Percentiles rank a stretch among this genome's conserved stretches.
These are phyloP conservation scores for Diaporthe aspalathi DNA, from an alignment of 2,329 filamentous ascomycete genomes.

Conservation along the genomic window DNA sequence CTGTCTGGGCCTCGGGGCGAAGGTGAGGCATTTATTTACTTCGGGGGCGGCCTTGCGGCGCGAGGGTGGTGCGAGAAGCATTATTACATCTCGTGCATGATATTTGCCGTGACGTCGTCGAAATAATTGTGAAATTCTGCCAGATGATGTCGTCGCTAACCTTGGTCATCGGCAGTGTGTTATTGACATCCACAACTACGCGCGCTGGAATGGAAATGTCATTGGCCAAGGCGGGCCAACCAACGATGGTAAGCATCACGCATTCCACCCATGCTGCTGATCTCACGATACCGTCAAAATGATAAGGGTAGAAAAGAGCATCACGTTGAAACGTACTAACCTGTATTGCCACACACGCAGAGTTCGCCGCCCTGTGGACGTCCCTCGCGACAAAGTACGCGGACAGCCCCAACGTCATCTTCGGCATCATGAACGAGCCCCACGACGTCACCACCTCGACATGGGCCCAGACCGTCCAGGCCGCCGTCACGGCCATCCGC, in stretches of 20 bases:
- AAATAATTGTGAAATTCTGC: no score
- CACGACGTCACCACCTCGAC: slow-evolving; percentile 63
- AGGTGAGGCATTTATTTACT: background rate
- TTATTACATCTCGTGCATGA: no score
- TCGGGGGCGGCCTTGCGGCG: background rate
- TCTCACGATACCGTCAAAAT: no score
- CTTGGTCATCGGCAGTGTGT: slow-evolving; percentile 53
- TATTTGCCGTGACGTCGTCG: no score
- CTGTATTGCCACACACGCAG: slow-evolving; percentile 18
- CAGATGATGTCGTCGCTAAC: background rate
- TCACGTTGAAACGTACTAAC: background rate
- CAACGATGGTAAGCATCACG: slow-evolving; percentile 45
- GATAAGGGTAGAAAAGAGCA: no score
- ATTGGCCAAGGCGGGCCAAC: slow-evolving; percentile 71
- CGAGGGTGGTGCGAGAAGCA: background rate
- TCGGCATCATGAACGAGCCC: slow-evolving; percentile 77
- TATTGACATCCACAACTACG: slow-evolving; percentile 55
- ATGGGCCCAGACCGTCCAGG: slow-evolving; percentile 72
- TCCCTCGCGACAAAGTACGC: slow-evolving; percentile 68
- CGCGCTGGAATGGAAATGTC: slow-evolving; percentile 69
- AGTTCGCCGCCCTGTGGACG: slow-evolving; percentile 70
- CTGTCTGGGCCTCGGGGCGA: slow-evolving; percentile 59
- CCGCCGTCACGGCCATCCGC: slow-evolving; percentile 72
- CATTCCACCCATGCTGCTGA: no score
- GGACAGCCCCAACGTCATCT: slow-evolving; percentile 62